phyloP scores from a whole-genome alignment of 768 basidiomycete genomes.

The Tylopilus subfusipes region DNA sequence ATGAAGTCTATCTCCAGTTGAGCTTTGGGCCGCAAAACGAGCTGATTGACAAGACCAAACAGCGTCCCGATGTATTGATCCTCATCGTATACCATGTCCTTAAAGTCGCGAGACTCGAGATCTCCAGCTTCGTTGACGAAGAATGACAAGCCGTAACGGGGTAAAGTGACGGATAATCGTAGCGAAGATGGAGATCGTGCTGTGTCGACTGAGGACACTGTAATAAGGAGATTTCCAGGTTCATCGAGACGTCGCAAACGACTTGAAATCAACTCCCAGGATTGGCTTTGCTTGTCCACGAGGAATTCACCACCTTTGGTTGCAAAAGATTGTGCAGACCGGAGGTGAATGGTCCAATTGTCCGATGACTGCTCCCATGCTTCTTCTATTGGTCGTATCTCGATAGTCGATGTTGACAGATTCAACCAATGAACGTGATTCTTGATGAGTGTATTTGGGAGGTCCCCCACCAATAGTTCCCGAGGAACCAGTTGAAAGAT shows the following conservation, averaged over 20 bases:
- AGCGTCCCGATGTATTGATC: background rate
- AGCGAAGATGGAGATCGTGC: background rate
- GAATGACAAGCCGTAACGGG: background rate
- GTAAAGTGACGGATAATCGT: background rate
- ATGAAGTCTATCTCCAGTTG: background rate
- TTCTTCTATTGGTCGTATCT: background rate
- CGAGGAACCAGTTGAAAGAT: slow-evolving; percentile 8
- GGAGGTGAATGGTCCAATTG: background rate
- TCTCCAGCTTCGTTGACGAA: background rate
- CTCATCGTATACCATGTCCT: background rate
- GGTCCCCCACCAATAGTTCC: background rate
- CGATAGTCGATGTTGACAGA: background rate
- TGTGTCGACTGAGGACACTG: background rate
- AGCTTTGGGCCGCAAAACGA: background rate
- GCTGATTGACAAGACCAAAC: background rate
- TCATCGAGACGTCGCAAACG: background rate
- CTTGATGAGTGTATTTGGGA: background rate
- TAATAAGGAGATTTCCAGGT: background rate
- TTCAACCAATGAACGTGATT: background rate
- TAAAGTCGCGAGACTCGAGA: background rate
- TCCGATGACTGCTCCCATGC: background rate
- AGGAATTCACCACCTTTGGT: background rate
- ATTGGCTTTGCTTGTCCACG: background rate
- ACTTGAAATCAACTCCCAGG: background rate
- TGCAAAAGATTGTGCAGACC: background rate